Percentiles rank a stretch among this genome's conserved stretches.
phyloP scores from a whole-genome alignment of 257 asterid genomes.

The Handroanthus guayacan region DNA sequence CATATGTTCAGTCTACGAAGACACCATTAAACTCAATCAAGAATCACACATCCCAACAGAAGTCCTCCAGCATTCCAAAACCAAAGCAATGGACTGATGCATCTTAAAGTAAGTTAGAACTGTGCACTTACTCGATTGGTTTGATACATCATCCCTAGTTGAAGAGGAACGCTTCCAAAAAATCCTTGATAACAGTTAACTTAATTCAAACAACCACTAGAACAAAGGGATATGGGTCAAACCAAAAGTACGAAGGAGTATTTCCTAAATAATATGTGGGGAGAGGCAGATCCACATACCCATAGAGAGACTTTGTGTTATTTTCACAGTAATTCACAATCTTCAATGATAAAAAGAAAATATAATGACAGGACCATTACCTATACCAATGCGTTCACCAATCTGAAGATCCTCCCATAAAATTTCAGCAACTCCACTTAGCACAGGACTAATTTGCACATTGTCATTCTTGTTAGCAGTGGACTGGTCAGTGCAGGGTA shows the following conservation, averaged over 20 bases:
- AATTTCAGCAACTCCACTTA: constrained; percentile 86
- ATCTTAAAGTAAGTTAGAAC: too few species aligned
- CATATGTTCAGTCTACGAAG: constrained; percentile 24
- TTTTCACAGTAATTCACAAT: too few species aligned
- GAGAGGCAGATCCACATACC: background rate
- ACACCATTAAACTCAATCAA: constrained; percentile 29
- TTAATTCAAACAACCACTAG: background rate
- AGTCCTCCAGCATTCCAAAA: background rate
- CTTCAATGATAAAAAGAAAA: constrained; percentile 24
- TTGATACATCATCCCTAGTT: background rate
- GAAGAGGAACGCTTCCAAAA: background rate
- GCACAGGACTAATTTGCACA: constrained; percentile 63
- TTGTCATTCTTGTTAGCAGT: constrained; percentile 45
- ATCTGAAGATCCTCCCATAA: constrained; percentile 98
- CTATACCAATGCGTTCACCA: constrained; percentile 97
- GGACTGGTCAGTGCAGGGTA: constrained; percentile 46
- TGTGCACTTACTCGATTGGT: too few species aligned
- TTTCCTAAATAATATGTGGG: background rate
- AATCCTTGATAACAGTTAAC: background rate
- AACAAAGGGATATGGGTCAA: background rate
- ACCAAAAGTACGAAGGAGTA: constrained; percentile 1
- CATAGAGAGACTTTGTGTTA: constrained; percentile 3
- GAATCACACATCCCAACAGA: background rate
- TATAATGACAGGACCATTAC: constrained; percentile 47
- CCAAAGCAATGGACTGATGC: too few species aligned